Evolutionary conservation across 352 stramenopile genomes (phyloP).

Genomic region (Phytopythium boreale): DNA sequence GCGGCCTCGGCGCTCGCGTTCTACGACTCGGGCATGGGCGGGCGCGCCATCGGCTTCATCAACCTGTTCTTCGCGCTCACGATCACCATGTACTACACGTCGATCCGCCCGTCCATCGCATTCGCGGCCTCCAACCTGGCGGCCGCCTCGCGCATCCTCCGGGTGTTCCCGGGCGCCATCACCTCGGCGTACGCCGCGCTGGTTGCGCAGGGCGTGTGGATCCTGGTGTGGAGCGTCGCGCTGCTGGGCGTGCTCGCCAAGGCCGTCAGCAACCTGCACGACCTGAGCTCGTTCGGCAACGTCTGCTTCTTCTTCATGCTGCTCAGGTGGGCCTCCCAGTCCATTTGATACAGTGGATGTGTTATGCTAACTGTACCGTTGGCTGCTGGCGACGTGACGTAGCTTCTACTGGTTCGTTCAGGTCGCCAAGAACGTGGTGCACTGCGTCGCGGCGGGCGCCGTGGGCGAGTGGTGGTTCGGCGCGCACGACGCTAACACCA

Average conservation of each 20-base stretch:
- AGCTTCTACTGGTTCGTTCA: conserved; percentile 87
- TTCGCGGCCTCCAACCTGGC: conserved; percentile 82
- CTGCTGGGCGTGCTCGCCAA: conserved; percentile 73
- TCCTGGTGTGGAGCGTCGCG: conserved; percentile 71
- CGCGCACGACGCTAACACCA: conserved; percentile 64
- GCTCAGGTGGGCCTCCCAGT: conserved; percentile 44
- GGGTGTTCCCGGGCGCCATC: conserved; percentile 72
- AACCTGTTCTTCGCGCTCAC: conserved; percentile 75
- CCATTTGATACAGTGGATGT: too few relatives aligned
- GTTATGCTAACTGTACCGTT: too few relatives aligned
- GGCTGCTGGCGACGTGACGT: not conserved
- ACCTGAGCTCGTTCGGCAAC: conserved; percentile 66
- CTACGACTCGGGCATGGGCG: conserved; percentile 63
- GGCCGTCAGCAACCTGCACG: conserved; percentile 39
- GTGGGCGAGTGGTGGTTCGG: conserved; percentile 88
- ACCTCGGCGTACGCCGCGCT: conserved; percentile 65
- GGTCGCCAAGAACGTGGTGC: conserved; percentile 83
- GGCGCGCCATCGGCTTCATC: conserved; percentile 78
- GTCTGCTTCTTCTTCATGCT: conserved; percentile 83
- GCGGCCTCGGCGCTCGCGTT: conserved; percentile 54
- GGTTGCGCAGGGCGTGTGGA: conserved; percentile 61
- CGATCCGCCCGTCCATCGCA: conserved; percentile 58
- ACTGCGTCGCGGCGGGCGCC: conserved; percentile 74
- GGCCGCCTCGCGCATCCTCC: conserved; percentile 65
- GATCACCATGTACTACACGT: conserved; percentile 66